Evolutionary conservation across 257 asterid species (phyloP).

Genomic region (Rhazya stricta): DNA sequence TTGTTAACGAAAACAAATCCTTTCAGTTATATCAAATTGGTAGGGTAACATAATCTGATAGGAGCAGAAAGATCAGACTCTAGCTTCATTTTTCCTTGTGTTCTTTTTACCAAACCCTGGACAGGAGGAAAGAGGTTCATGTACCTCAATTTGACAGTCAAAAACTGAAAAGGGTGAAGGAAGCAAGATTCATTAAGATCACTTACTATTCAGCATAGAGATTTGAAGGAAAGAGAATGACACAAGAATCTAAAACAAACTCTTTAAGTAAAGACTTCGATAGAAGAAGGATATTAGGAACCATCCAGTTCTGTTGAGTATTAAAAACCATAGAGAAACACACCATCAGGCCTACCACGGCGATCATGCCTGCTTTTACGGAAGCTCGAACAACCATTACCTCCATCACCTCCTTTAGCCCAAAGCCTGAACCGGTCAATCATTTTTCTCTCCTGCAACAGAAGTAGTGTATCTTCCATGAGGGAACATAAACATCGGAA

Average conservation of each 20-base stretch:
- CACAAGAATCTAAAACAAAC: slow-evolving; percentile 1
- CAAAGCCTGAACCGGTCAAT: slow-evolving; percentile 62
- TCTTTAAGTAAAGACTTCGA: not conserved
- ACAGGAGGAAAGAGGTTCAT: not conserved
- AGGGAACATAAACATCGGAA: not conserved
- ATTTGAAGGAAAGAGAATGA: not conserved
- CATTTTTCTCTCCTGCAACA: slow-evolving; percentile 82
- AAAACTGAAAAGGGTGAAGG: not conserved
- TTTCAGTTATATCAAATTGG: not conserved
- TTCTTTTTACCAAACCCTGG: not conserved
- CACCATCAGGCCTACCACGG: slow-evolving; percentile 90
- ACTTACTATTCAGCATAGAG: not conserved
- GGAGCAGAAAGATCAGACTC: not conserved
- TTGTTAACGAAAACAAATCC: not conserved
- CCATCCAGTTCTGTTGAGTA: not conserved
- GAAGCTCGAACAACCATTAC: slow-evolving; percentile 80
- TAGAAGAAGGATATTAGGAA: not conserved
- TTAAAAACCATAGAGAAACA: slow-evolving; percentile 19
- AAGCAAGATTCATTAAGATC: not conserved
- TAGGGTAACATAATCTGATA: not conserved
- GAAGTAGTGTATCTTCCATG: slow-evolving; percentile 7
- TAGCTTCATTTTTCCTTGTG: not conserved
- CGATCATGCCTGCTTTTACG: slow-evolving; percentile 79
- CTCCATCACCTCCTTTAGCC: slow-evolving; percentile 98
- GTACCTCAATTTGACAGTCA: not conserved